Evolutionary conservation across 495 filamentous ascomycete genomes (phyloP).

Genomic region (Trichoderma parareesei): DNA sequence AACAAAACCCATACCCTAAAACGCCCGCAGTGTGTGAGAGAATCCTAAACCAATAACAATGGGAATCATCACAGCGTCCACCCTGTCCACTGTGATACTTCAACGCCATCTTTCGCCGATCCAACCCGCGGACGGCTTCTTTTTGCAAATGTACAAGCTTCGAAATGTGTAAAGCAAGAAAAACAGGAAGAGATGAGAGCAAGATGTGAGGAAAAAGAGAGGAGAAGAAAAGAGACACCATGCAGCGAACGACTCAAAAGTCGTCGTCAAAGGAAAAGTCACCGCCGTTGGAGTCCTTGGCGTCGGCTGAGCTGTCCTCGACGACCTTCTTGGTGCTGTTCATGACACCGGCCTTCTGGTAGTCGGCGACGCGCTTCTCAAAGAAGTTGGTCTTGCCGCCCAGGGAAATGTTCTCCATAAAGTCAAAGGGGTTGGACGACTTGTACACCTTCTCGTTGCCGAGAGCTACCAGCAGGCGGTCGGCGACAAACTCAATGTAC

Average conservation of each 20-base stretch:
- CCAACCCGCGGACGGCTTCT: slow-evolving; percentile 3
- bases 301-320: slow-evolving; percentile 41
- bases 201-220: slow-evolving; percentile 20
- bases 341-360: slow-evolving; percentile 99
- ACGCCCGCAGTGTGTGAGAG: background rate
- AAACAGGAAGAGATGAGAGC: background rate
- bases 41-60: slow-evolving; percentile 4
- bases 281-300: slow-evolving; percentile 56
- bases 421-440: slow-evolving; percentile 93
- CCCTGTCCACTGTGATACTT: slow-evolving; percentile 1
- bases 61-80: background rate
- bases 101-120: slow-evolving; percentile 4
- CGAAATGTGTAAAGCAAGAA: background rate
- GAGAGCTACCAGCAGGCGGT: slow-evolving; percentile 83
- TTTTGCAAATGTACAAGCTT: slow-evolving; percentile 7
- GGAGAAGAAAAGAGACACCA: slow-evolving; percentile 17
- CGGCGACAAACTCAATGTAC: slow-evolving; percentile 99
- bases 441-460: slow-evolving; percentile 93
- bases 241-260: slow-evolving; percentile 55
- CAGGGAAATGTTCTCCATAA: slow-evolving; percentile 99
- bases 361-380: slow-evolving; percentile 98
- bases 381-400: slow-evolving; percentile 99
- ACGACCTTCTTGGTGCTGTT: slow-evolving; percentile 74
- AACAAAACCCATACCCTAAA: background rate
- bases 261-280: slow-evolving; percentile 95